A percentile compares a stretch with the other conserved stretches of the same genome.
Evolutionary conservation across 2,329 filamentous ascomycete genomes (phyloP).

Genomic region (Fusarium multiceps): DNA sequence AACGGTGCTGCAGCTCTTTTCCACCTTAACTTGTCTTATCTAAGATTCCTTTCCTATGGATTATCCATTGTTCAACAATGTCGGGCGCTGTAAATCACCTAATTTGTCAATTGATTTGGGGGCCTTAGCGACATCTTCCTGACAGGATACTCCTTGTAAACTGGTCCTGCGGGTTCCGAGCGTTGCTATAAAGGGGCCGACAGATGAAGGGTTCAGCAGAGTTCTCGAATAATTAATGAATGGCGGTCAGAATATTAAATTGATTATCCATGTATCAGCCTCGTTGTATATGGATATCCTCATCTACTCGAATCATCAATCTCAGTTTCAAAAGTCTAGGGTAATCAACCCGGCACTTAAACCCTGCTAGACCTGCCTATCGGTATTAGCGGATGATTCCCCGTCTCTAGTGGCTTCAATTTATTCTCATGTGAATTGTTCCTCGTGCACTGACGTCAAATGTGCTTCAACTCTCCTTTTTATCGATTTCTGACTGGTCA

Average conservation of each 20-base stretch:
- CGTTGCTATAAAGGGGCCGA: not conserved
- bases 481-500: conserved; percentile 4
- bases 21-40: not conserved
- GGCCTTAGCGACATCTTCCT: not conserved
- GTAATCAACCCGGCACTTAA: conserved; percentile 10
- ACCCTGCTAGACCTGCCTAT: not conserved
- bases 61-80: not conserved
- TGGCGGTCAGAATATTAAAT: not conserved
- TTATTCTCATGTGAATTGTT: not conserved
- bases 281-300: not conserved
- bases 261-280: not conserved
- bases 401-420: conserved; percentile 20
- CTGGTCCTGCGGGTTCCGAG: not conserved
- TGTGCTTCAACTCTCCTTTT: not conserved
- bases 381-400: not conserved
- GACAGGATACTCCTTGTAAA: not conserved
- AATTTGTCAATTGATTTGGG: not conserved
- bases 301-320: not conserved
- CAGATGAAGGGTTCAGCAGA: not conserved
- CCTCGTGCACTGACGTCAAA: conserved; percentile 42
- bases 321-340: conserved; percentile 9
- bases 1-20: not conserved
- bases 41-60: not conserved
- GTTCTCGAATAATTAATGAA: not conserved
- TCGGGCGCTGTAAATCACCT: not conserved